Base-by-base conservation (phyloP, 75 land plant genomes). In the Cupressus sempervirens region DNA sequence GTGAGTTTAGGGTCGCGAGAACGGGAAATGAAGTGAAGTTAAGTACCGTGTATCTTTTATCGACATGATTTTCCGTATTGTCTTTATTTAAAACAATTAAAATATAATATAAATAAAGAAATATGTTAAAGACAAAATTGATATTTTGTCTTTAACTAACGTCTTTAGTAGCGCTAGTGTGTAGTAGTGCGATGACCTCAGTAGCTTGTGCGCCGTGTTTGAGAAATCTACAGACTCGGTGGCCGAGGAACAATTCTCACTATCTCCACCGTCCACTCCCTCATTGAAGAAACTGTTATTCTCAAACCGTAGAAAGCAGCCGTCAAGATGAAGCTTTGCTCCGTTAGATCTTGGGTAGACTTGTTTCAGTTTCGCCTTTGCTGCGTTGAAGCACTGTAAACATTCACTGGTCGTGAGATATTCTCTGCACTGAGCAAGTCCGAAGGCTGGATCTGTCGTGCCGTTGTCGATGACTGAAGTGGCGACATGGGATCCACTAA, bases 271-370 rank as follows among this genome's bases (percentile, higher is more conserved):
- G 67, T 73, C 88, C 58, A 29, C 26, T n/a, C 48, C 76, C 79
- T 84, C 56, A 62, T 82, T n/a, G 53, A 86, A 90, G 83, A 90
- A 90, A 14, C 87, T 88, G 53, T 38, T 86, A 48, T 88, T 90
- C 58, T 86, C 91, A 54, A 88, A 90, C 3, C 89, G 50, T 36
- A 86, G 85, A 29, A 86, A 90, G 50, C 91, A 90, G 32, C 89
- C 91, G 84, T 90, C 91, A 20, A 90, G 77, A 29, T 74, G 88
- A 12, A 90, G 35, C 65, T 68, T 73, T 7, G 87, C 91, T 7
- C 91, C 89, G 3, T 36, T 65, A 32, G 52, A 52, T 41, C n/a
- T n/a, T n/a, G 36, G 83, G 36, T 35, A 29, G 32, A 30, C 15
- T 35, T 30, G 36, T 12, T 50, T 50, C 13, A 50, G 14, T 50